These are phyloP conservation scores for Mycena citricolor DNA, from an alignment of 1,284 basidiomycete genomes.

Conservation along the genomic window DNA sequence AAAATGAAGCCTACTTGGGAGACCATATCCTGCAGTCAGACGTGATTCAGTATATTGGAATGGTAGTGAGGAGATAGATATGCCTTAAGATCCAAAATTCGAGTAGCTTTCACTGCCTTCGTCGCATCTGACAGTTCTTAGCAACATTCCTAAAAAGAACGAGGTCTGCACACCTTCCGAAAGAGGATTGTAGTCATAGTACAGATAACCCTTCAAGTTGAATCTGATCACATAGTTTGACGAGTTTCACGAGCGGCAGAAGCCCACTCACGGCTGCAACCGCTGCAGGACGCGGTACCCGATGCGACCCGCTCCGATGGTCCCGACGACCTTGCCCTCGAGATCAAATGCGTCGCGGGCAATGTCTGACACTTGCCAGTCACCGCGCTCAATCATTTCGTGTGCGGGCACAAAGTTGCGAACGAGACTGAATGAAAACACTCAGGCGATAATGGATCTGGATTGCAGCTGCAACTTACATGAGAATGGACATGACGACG, in stretches of 20 bases:
- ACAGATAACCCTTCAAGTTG: conserved; percentile 88
- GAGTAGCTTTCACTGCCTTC: conserved; percentile 69
- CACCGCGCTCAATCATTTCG: conserved; percentile 82
- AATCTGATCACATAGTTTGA: conserved; percentile 42
- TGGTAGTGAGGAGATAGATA: neutral
- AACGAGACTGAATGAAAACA: conserved; percentile 82
- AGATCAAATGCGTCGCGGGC: conserved; percentile 86
- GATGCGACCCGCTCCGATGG: conserved; percentile 85
- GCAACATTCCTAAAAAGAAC: neutral
- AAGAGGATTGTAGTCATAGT: conserved; percentile 89
- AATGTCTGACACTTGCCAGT: conserved; percentile 84
- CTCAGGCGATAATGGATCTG: conserved; percentile 79
- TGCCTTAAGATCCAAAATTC: conserved; percentile 77
- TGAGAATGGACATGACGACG: conserved; percentile 53
- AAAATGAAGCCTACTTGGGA: conserved; percentile 40
- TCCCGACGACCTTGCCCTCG: conserved; percentile 90
- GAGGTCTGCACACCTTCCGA: conserved; percentile 49
- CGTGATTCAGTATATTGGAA: neutral
- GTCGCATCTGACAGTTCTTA: conserved; percentile 50
- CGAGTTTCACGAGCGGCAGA: neutral
- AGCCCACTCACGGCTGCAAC: conserved; percentile 50
- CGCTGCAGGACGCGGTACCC: conserved; percentile 91
- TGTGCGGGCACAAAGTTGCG: conserved; percentile 86
- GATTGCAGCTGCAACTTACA: conserved; percentile 6
- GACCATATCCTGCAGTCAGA: conserved; percentile 69